Evolutionary conservation across 1,139 yeast genomes (phyloP), one percentile per base, ranked within the genome.

Genomic region (Debaryomyces singareniensis): DNA sequence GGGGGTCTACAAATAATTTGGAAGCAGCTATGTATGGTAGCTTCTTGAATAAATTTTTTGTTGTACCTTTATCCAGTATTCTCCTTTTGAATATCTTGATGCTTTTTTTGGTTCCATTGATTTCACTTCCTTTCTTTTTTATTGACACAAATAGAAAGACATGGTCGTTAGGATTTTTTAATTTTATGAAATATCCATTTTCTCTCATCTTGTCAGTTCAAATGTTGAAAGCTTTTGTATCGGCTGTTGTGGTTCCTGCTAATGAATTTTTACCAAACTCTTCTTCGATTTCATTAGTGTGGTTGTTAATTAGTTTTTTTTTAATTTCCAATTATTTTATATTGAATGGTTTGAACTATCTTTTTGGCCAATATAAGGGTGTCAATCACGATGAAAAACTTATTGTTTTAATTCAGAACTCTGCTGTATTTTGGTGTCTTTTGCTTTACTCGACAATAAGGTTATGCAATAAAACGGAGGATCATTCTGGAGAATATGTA

Each of bases 301-400:
- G 58, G 13, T 53, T 75, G 1, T 50, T 78, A 15, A 36, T 76
- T 20, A 59, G 76, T 0, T 42, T 70, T 3, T 75, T 77, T 41
- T 40, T 79, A 24, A 49, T 83, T 18, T 35, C 67, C 28, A 80
- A 79, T 44, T 81, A 78, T 45, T 26, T 70, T 3, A 36, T 80
- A 15, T 58, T 83, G 42, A 75, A 79, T 18, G 57, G 60, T 9
- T 43, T 62, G 24, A 65, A 63, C 34, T 42, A 48, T 24, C 13
- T 56, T 2, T 66, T 75, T 36, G 65, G 68, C 29, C 58, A 63
- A 35, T 45, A 70, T 27, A 68, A 71, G 42, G 78, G 82, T 5
- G 37, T 53, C 20, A 72, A 77, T 20, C 82, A 78, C 42, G 93
- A 78, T 48, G 86, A 82, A 44, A 86, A 85, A 50, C 67, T 84